Base-by-base conservation (phyloP, 2,329 filamentous ascomycete genomes). In the Parastagonospora avenae region DNA sequence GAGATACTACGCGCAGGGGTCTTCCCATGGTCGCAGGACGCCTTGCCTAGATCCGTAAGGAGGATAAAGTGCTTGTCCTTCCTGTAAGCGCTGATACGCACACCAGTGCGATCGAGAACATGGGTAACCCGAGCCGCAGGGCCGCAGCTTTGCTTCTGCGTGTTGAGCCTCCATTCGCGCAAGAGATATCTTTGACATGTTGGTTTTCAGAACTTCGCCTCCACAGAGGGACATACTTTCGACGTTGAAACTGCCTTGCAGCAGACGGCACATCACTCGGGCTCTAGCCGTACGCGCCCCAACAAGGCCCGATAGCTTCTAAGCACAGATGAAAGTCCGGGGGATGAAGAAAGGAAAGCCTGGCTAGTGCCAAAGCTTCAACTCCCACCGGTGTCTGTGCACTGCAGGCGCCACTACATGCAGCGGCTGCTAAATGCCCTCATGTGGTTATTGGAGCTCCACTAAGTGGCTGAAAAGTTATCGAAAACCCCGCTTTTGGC, bases 81-180 rank as follows among this genome's bases (percentile, higher is more conserved):
- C 52, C 52, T 49, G 49, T 57, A 58, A 59, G 56, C 58, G 50
- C 63, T 71, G 61, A 71, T 71, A 68, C 64, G 66, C 59, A 46
- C 38, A 50, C 46, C 43, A 15, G 37, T 43, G 41, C 52, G 62
- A 63, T 63, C 53, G 45, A 50, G 56, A 48, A 37, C 56, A 59
- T 46, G 62, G 60, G 49, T 54, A 41, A 42, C 30, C 49, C 62
- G 67, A 72, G 66, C 68, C 68, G 68, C 67, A 70, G 63, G 46
- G 52, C 47, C 54, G 58, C 59, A 56, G 59, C 50, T 42, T 46
- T 53, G 42, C 37, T 50, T 55, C 43, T 51, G 63, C 57, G 67
- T 67, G 65, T 60, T 65, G 57, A 64, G 59, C 51, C 62, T 66
- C 60, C 33, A 70, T 71, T 67, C 59, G 70, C 54, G 55, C 60